Evolutionary conservation across 106 monocot species (phyloP), one percentile per base, ranked within the genome.

Genomic region (Dioscorea zingiberensis): DNA sequence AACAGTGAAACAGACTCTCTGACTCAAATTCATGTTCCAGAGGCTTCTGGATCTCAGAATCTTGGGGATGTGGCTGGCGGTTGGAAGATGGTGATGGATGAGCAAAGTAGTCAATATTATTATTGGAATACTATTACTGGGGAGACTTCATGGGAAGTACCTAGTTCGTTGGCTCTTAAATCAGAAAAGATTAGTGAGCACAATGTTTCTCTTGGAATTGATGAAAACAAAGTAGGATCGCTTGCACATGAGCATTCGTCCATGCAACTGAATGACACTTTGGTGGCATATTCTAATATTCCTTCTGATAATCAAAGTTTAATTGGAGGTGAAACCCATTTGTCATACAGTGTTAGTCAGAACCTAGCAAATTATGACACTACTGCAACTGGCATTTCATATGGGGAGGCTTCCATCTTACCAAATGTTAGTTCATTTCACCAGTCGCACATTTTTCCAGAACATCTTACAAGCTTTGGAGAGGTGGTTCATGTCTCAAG

Each of bases 71-170:
- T 67, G 18, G 48, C 69, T 81, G 83, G 72, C 68, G 76, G 65
- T 21, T 99, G 98, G 98, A 93, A 99, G 71, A 24, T 84, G 55
- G 81, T 89, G 26, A 66, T 93, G 77, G 80, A 93, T 81, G 93
- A 80, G 47, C 75, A 89, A 72, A 99, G 82, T 55, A 84, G 84
- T 68, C 78, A 71, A 28, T 89, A 80, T 68, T 99, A 99, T 70
- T 99, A 89, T 49, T 99, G 98, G 98, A 99, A 99, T 68, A 89
- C 82, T 18, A 48, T 78, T 63, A 99, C 98, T 17, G 98, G 98
- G 18, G 93, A 99, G 72, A 99, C 98, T 60, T 93, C 93, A 27
- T 99, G 98, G 98, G 93, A 87, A 38, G 69, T 89, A 7, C 98
- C 98, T 53, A 44, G 58, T 64, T 67, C 14, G 54, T 44, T 91